Percentiles rank a stretch among this genome's conserved stretches.
These are phyloP conservation scores for Boletus vermiculosoides DNA, from an alignment of 768 basidiomycete species.

Conservation along the genomic window DNA sequence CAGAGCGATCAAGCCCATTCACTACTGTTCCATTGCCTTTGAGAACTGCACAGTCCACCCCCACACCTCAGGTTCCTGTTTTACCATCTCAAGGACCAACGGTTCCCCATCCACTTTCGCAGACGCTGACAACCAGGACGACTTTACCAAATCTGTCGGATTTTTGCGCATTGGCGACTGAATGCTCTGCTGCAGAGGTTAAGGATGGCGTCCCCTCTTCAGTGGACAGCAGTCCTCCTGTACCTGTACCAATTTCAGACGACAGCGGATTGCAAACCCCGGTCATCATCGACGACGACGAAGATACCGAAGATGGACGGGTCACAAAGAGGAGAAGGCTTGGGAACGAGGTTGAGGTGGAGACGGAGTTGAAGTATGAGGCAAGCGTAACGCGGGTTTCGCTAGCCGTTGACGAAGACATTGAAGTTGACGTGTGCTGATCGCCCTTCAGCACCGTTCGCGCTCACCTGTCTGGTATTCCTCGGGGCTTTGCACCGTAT, in stretches of 20 bases:
- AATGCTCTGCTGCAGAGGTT: constrained; percentile 3
- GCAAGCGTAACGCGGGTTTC: constrained; percentile 1
- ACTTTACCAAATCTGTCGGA: constrained; percentile 6
- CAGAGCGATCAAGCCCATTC: constrained; percentile 37
- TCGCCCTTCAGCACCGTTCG: neutral
- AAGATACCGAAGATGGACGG: constrained; percentile 52
- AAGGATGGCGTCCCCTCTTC: constrained; percentile 21
- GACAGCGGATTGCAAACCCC: constrained; percentile 40
- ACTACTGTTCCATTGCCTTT: constrained; percentile 44
- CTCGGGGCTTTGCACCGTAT: neutral
- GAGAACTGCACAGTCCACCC: constrained; percentile 17
- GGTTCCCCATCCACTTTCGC: neutral
- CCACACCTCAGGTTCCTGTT: neutral
- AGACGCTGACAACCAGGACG: neutral
- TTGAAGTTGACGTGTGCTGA: constrained; percentile 32
- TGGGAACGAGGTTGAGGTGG: constrained; percentile 9
- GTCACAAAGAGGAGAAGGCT: constrained; percentile 53
- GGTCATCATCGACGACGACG: constrained; percentile 61
- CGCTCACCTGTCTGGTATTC: neutral
- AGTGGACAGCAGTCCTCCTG: constrained; percentile 26
- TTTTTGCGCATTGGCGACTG: constrained; percentile 8
- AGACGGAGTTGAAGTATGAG: constrained; percentile 1
- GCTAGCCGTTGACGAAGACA: constrained; percentile 26
- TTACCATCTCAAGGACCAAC: too few relatives aligned
- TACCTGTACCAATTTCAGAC: constrained; percentile 34